Evolutionary conservation across 1,284 basidiomycete genomes (phyloP).

Genomic region (Boletus sp.): DNA sequence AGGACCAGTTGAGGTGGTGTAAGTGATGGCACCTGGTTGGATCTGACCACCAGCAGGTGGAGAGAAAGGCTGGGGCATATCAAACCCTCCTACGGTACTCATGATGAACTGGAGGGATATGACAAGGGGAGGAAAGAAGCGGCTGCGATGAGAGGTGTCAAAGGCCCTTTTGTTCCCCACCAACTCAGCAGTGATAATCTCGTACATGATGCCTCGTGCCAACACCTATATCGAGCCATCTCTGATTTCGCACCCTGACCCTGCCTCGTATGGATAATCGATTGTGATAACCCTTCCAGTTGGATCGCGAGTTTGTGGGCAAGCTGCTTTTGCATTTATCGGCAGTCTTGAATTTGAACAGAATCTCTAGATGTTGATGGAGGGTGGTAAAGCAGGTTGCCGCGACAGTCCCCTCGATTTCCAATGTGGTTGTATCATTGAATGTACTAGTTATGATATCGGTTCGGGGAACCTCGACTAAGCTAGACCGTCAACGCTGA

Average conservation of each 20-base stretch:
- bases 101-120: conserved; percentile 18
- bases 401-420: no score
- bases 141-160: conserved; percentile 4
- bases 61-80: conserved; percentile 33
- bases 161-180: conserved; percentile 27
- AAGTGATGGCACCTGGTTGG: conserved; percentile 62
- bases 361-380: neutral
- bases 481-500: neutral
- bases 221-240: conserved; percentile 35
- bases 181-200: conserved; percentile 14
- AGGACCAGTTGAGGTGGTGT: conserved; percentile 57
- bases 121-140: conserved; percentile 11
- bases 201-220: conserved; percentile 28
- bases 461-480: neutral
- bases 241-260: conserved; percentile 17
- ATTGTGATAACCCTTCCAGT: neutral
- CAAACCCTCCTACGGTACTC: conserved; percentile 17
- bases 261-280: conserved; percentile 1
- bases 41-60: conserved; percentile 38
- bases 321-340: neutral
- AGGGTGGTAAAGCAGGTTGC: neutral
- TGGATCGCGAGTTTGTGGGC: neutral
- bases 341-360: neutral
- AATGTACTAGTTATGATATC: neutral
- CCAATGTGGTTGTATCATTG: no score